Base-by-base conservation (phyloP, 192 early-diverging fungal species). In the Backusella psychrophila region DNA sequence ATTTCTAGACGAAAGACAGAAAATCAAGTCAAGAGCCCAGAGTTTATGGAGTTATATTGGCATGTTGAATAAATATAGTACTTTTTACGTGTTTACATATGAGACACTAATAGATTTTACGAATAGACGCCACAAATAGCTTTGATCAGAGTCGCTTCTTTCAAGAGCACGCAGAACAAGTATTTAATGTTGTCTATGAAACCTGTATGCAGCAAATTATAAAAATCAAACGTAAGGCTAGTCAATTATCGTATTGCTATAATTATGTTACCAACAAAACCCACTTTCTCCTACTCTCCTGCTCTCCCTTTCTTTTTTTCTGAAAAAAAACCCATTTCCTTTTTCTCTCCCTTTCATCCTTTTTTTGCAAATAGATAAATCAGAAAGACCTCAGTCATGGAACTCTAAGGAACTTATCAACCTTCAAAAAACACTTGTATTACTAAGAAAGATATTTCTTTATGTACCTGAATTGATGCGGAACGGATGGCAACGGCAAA, bases 1-100 rank as follows among this genome's bases (percentile, higher is more conserved):
- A 38, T 94, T 96, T 80, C 71, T 95, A 33, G 94, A 96, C 73
- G 92, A 94, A 38, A 91, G 89, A 79, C 89, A 91, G 59, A 94
- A 93, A 70, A 77, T 85, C 9, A 95, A 95, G 75, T 85, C 90
- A 38, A 83, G 94, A 46, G 79, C 92, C 6, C 76, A 79, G 15
- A 86, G 89, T 14, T 78, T 96, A 29, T 92, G 86, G 85, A 85
- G 82, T 71, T 94, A 94, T 77, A 73, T 96, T 41, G 93, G 94
- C 90, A 85, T 59, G 79, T 59, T 52, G 56, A 63, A 63, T 26
- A 63, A 63, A 4, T 19, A 63, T 63, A 63, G 4, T 4, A 26
- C 5, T 26, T 38, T 33, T 67, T 59, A 29, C 11, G 26, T 63
- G 23, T 29, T 29, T 63, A 63, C 2, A 63, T 56, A 26, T 23